phyloP scores from a whole-genome alignment of 345 rosid species.

The Diplotaxis tenuifolia region DNA sequence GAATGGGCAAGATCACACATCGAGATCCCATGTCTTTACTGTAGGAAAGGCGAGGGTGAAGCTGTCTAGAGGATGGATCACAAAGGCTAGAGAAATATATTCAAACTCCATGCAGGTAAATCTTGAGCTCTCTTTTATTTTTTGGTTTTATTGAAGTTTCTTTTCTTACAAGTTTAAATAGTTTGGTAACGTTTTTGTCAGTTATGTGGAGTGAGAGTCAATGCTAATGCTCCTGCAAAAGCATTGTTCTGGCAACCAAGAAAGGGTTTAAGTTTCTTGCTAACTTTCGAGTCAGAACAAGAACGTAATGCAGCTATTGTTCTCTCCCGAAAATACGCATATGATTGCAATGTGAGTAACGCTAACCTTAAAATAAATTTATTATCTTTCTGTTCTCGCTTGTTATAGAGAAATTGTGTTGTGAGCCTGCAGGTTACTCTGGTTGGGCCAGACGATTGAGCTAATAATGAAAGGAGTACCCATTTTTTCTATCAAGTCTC shows the following conservation, averaged over 20 bases:
- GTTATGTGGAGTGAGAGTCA: conserved; percentile 82
- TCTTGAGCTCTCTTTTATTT: background rate
- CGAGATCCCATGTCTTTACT: conserved; percentile 63
- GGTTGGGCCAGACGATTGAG: conserved; percentile 71
- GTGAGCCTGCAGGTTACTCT: conserved; percentile 59
- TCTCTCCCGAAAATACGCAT: conserved; percentile 78
- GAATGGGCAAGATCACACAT: conserved; percentile 83
- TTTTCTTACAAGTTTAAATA: conserved; percentile 16
- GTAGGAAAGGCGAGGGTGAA: conserved; percentile 90
- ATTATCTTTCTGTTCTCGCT: background rate
- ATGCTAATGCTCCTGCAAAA: conserved; percentile 54
- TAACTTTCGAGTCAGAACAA: conserved; percentile 81
- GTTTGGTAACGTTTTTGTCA: conserved; percentile 24
- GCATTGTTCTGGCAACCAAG: conserved; percentile 92
- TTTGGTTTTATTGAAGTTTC: conserved; percentile 10
- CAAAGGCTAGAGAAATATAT: conserved; percentile 92
- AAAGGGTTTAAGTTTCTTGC: conserved; percentile 66
- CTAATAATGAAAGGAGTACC: background rate
- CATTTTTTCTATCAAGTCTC: background rate
- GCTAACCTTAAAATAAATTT: background rate
- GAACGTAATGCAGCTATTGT: conserved; percentile 84
- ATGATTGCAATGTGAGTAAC: conserved; percentile 71
- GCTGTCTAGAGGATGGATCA: conserved; percentile 96
- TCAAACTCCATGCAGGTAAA: conserved; percentile 82
- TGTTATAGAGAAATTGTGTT: background rate